Evolutionary conservation across 2,329 filamentous ascomycete species (phyloP).

Genomic region (Verticillium nubilum): DNA sequence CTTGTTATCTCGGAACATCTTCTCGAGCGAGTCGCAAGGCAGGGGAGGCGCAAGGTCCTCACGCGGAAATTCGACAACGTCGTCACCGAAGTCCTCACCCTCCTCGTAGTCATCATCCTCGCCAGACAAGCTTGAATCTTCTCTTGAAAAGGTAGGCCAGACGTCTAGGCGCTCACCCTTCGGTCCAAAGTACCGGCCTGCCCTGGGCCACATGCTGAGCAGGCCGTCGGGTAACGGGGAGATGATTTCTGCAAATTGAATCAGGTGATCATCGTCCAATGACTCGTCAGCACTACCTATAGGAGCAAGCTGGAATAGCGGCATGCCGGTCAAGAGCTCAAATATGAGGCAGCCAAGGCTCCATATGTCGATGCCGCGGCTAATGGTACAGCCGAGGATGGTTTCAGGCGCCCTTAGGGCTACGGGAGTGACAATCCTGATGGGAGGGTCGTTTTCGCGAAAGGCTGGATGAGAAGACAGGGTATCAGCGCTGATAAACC

Average conservation of each 20-base stretch:
- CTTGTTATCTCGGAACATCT: slow-evolving; percentile 1
- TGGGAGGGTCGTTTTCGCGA: no score
- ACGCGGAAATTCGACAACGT: neutral
- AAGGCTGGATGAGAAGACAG: no score
- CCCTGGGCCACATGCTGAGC: slow-evolving; percentile 8
- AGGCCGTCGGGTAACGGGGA: slow-evolving; percentile 10
- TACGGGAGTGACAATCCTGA: no score
- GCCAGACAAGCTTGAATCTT: neutral
- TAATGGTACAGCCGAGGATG: no score
- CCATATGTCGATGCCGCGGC: slow-evolving; percentile 13
- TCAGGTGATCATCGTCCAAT: slow-evolving; percentile 9
- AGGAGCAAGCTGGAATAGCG: slow-evolving; percentile 5
- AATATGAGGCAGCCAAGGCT: slow-evolving; percentile 15
- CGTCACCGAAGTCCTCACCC: neutral
- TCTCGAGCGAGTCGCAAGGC: slow-evolving; percentile 3
- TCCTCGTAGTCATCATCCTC: neutral
- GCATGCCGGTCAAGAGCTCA: slow-evolving; percentile 10
- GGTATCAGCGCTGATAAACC: no score
- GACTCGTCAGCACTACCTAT: slow-evolving; percentile 3
- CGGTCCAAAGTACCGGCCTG: slow-evolving; percentile 6
- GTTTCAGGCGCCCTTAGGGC: no score
- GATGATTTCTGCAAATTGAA: slow-evolving; percentile 12
- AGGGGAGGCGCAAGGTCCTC: neutral
- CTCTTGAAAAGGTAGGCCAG: neutral
- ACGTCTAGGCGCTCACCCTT: slow-evolving; percentile 1